Evolutionary conservation across 257 asterid genomes (phyloP).

Genomic region (Przewalskia tangutica): DNA sequence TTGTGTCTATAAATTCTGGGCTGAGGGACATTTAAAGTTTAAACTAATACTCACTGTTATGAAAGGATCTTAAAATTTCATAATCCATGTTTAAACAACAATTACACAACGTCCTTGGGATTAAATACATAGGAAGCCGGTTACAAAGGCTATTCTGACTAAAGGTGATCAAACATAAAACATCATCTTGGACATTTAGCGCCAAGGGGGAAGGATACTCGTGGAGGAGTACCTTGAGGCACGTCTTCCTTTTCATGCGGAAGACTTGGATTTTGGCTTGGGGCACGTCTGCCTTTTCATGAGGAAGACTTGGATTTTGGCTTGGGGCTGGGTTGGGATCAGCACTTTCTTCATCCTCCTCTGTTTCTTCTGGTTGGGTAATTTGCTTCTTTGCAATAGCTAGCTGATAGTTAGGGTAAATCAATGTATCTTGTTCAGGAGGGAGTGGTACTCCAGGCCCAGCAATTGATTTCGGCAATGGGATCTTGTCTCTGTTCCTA

Average conservation of each 20-base stretch:
- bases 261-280: slow-evolving; percentile 14
- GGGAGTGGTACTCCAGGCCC: slow-evolving; percentile 66
- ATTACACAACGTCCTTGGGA: background rate
- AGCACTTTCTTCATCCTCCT: slow-evolving; percentile 58
- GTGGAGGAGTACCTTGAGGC: slow-evolving; percentile 55
- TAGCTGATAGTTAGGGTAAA: slow-evolving; percentile 79
- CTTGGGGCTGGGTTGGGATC: slow-evolving; percentile 29
- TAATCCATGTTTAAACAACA: background rate
- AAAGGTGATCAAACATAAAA: background rate
- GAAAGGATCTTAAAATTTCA: background rate
- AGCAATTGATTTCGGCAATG: slow-evolving; percentile 54
- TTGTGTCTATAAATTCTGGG: background rate
- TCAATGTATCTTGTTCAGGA: slow-evolving; percentile 71
- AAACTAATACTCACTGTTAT: background rate
- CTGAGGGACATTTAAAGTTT: background rate
- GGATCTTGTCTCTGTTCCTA: slow-evolving; percentile 64
- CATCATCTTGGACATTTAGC: slow-evolving; percentile 46
- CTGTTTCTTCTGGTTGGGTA: slow-evolving; percentile 60
- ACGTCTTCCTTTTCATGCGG: slow-evolving; percentile 41
- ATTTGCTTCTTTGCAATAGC: slow-evolving; percentile 45
- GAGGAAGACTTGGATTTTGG: slow-evolving; percentile 21
- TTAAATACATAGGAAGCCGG: background rate
- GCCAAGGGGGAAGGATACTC: slow-evolving; percentile 66
- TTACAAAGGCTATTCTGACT: background rate
- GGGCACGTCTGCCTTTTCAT: slow-evolving; percentile 35